A percentile compares a stretch with the other conserved stretches of the same genome.
phyloP scores from a whole-genome alignment of 1,284 basidiomycete genomes.

The Ustilago trichophora region DNA sequence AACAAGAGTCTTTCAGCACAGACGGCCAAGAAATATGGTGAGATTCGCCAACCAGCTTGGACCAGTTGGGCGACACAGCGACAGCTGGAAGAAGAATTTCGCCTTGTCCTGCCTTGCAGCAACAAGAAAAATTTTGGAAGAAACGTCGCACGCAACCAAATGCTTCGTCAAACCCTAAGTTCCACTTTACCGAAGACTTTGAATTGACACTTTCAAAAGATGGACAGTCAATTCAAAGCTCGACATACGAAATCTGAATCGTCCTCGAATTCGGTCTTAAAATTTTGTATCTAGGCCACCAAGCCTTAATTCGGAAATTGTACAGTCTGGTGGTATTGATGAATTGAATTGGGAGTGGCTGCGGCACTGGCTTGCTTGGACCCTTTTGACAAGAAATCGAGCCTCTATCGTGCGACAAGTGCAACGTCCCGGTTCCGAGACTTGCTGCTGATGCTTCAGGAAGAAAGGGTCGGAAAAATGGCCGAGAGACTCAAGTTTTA shows the following conservation, averaged over 20 bases:
- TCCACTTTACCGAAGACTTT: too few species aligned
- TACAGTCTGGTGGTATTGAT: neutral
- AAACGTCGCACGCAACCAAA: conserved; percentile 6
- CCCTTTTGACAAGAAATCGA: neutral
- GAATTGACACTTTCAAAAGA: too few species aligned
- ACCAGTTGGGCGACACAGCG: too few species aligned
- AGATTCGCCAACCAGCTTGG: too few species aligned
- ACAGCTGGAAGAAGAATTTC: neutral
- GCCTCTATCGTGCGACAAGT: conserved; percentile 19
- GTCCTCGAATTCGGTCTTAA: neutral
- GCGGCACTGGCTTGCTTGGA: conserved; percentile 32
- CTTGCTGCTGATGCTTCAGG: neutral
- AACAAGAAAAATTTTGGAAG: conserved; percentile 39
- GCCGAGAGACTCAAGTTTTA: neutral
- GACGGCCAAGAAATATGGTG: too few species aligned
- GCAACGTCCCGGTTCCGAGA: conserved; percentile 14
- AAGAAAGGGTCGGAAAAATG: conserved; percentile 18
- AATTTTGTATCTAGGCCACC: neutral
- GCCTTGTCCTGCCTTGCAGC: conserved; percentile 5
- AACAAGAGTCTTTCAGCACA: too few species aligned
- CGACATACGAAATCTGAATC: neutral
- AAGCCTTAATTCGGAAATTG: neutral
- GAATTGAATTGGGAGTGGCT: conserved; percentile 15
- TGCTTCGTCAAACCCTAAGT: neutral
- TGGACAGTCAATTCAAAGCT: too few species aligned